Conservation (phyloP, 2,329 filamentous ascomycete genomes). For the Trichoderma oligosporum region DNA sequence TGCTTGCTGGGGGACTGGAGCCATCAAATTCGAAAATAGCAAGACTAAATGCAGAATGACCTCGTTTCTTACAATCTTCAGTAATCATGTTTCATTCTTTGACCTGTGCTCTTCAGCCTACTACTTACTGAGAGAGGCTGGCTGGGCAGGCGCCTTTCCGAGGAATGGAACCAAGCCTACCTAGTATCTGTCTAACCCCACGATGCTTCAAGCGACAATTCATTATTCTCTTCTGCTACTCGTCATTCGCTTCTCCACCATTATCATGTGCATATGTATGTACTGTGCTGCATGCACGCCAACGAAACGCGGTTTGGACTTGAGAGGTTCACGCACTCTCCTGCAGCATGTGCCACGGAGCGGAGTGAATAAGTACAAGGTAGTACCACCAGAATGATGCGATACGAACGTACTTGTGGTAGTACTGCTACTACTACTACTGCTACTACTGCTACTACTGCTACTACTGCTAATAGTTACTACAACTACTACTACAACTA, state of each 20-base stretch:
- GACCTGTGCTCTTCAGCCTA: no score
- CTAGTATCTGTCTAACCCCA: no score
- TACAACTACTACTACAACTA: not conserved
- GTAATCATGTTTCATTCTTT: no score
- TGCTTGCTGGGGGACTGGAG: no score
- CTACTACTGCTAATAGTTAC: no score
- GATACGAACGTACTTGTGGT: no score
- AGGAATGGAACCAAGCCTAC: constrained; percentile 11
- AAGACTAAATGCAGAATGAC: no score
- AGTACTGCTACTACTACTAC: no score
- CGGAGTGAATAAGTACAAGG: not conserved
- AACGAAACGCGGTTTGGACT: not conserved
- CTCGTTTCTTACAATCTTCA: no score
- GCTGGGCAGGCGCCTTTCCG: not conserved
- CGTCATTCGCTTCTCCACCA: constrained; percentile 13
- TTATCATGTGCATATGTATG: not conserved
- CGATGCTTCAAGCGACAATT: constrained; percentile 8
- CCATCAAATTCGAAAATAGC: no score
- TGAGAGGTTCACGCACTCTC: not conserved
- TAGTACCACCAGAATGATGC: no score
- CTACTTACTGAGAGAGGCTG: not conserved
- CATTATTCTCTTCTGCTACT: not conserved
- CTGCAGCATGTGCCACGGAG: not conserved
- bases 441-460: no score
- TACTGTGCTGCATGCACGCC: not conserved